Base-by-base conservation (phyloP, 139 green algal species). In the Tetraselmis striata region DNA sequence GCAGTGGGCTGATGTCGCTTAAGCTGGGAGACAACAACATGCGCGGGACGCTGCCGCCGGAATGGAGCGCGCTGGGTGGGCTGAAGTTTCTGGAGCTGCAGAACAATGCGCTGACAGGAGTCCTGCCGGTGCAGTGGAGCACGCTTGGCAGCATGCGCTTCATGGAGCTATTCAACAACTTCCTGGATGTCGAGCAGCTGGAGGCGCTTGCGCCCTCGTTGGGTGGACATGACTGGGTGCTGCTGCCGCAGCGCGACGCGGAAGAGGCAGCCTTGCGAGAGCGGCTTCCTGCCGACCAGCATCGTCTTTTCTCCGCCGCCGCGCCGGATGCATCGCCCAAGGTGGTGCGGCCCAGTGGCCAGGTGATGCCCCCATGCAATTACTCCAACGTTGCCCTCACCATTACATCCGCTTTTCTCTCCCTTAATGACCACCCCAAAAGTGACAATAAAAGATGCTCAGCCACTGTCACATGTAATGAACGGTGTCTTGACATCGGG, bases 111-210 rank as follows among this genome's bases (percentile, higher is more conserved):
- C 45, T 67, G 11, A 67, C 45, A 18, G 45, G 45, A 18, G 11
- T 25, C 5, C 45, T 67, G 45, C 45, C 45, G 45, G 11, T 18
- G 45, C 11, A 18, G 45, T 67, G 45, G 45, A 67, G 11, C 11
- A 25, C 45, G 45, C 45, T 67, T 25, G 18, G 45, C 45, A 67
- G 45, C 18, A 67, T 67, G 45, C 45, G 45, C 18, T 67, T 67
- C 45, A 67, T 67, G 45, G 45, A 67, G 45, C 45, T 67, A 67
- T 67, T 67, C 45, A 67, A 67, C 45, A 67, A 67, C 45, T 67
- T 25, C 45, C 45, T 67, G 11, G 45, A 67, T 18, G 45, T 67
- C 5, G 45, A 5, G 45, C 45, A 67, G 18, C 18, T 67, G 18
- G 45, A 67, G 45, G 45, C 45, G 45, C 45, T 5, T 5, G 45